Percentiles rank a stretch among this genome's conserved stretches.
Evolutionary conservation across 2,329 filamentous ascomycete species (phyloP).

Genomic region (Botryotinia calthae): DNA sequence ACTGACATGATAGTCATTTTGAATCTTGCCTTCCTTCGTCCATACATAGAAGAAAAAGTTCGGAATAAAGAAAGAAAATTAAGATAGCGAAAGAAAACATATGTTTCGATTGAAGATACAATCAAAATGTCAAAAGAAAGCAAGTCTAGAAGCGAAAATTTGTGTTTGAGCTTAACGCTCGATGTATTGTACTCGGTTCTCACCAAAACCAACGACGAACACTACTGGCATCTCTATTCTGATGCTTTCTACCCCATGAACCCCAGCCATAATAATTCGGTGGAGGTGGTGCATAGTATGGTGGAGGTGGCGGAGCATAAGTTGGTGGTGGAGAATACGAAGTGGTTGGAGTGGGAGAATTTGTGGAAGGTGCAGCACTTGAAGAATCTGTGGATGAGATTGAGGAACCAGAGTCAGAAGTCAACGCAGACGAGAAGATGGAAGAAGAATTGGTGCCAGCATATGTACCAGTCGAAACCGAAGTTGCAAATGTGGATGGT

Average conservation of each 20-base stretch:
- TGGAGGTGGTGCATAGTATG: conserved; percentile 17
- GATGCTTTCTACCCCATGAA: conserved; percentile 5
- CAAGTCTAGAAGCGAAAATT: conserved; percentile 30
- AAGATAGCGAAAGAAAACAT: conserved; percentile 15
- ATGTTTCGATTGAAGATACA: conserved; percentile 14
- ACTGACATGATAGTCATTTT: conserved; percentile 17
- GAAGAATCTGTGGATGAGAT: not conserved
- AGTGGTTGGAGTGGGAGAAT: conserved; percentile 1
- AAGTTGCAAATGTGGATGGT: conserved; percentile 25
- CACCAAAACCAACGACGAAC: conserved; percentile 21
- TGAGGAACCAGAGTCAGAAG: conserved; percentile 2
- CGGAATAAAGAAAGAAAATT: not conserved
- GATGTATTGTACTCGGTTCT: conserved; percentile 6
- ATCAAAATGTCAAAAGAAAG: conserved; percentile 25
- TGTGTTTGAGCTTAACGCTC: conserved; percentile 20
- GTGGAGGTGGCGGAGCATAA: conserved; percentile 21
- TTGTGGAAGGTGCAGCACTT: conserved; percentile 7
- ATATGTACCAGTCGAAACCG: conserved; percentile 16
- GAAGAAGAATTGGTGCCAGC: conserved; percentile 12
- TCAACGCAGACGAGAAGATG: conserved; percentile 7
- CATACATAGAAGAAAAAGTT: conserved; percentile 12
- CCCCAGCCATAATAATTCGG: conserved; percentile 18
- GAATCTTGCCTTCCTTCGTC: not conserved
- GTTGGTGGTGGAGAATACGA: conserved; percentile 3
- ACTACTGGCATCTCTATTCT: not conserved